Evolutionary conservation across 129 eudicot species (phyloP).

Genomic region (Heracleum sosnowskyi): DNA sequence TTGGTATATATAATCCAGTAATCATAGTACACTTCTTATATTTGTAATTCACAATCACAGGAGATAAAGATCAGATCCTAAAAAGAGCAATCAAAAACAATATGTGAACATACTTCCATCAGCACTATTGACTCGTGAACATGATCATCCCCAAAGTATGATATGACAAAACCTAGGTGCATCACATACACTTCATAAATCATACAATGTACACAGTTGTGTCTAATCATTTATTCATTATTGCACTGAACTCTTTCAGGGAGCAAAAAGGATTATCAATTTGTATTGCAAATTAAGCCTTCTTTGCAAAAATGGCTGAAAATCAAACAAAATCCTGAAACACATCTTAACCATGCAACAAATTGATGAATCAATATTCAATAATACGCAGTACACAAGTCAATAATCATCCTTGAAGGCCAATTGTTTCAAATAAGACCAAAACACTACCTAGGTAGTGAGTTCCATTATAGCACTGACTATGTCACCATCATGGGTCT

Average conservation of each 20-base stretch:
- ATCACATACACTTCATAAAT: neutral
- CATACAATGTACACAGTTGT: neutral
- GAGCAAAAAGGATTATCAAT: neutral
- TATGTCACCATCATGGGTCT: constrained; percentile 65
- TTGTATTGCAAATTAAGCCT: neutral
- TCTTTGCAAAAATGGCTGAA: neutral
- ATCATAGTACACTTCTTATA: too few relatives aligned
- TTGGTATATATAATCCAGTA: too few relatives aligned
- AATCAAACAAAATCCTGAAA: neutral
- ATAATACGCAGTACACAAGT: neutral
- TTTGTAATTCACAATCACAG: too few relatives aligned
- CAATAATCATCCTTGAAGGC: constrained; percentile 12
- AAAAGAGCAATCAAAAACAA: too few relatives aligned
- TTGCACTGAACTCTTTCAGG: neutral
- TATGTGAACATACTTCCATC: too few relatives aligned
- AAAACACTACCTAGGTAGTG: constrained; percentile 33
- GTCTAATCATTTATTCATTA: neutral
- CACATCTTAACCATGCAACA: neutral
- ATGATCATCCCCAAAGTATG: too few relatives aligned
- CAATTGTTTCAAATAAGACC: neutral
- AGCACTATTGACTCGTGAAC: too few relatives aligned
- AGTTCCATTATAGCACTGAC: constrained; percentile 86
- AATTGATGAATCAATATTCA: constrained; percentile 1
- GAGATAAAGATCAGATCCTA: too few relatives aligned
- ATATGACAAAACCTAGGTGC: neutral